These are phyloP conservation scores for Coniferiporia sulphurascens DNA, from an alignment of 1,284 basidiomycete species.

Conservation along the genomic window DNA sequence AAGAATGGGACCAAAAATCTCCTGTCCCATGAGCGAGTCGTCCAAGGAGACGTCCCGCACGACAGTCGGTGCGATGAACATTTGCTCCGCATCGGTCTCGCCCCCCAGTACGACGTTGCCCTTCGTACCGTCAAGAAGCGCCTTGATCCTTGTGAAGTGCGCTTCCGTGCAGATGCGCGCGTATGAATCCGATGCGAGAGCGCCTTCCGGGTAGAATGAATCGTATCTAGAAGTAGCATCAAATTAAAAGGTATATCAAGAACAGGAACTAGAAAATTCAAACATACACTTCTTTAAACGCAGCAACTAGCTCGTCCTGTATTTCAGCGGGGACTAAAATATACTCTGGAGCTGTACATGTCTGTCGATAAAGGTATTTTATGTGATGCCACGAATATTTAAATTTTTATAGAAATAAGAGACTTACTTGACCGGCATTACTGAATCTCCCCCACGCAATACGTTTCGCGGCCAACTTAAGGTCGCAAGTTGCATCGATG, in stretches of 20 bases:
- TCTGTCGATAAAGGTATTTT: conserved; percentile 21
- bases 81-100: conserved; percentile 49
- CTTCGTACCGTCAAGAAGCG: conserved; percentile 60
- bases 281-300: conserved; percentile 55
- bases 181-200: conserved; percentile 39
- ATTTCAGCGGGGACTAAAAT: conserved; percentile 62
- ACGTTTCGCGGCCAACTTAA: conserved; percentile 54
- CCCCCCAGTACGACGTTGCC: conserved; percentile 74
- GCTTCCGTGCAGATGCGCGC: conserved; percentile 44
- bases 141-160: conserved; percentile 60
- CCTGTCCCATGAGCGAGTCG: conserved; percentile 78
- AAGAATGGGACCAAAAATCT: conserved; percentile 75
- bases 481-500: conserved; percentile 63
- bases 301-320: conserved; percentile 59
- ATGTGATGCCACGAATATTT: not conserved
- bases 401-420: not conserved
- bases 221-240: conserved; percentile 36
- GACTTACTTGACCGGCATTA: conserved; percentile 66
- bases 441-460: conserved; percentile 78
- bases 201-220: conserved; percentile 49
- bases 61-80: conserved; percentile 66
- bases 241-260: conserved; percentile 15
- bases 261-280: conserved; percentile 10
- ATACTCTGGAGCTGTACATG: conserved; percentile 75
- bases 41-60: conserved; percentile 57